phyloP scores from a whole-genome alignment of 768 basidiomycete species.

The Pholiota conissans region DNA sequence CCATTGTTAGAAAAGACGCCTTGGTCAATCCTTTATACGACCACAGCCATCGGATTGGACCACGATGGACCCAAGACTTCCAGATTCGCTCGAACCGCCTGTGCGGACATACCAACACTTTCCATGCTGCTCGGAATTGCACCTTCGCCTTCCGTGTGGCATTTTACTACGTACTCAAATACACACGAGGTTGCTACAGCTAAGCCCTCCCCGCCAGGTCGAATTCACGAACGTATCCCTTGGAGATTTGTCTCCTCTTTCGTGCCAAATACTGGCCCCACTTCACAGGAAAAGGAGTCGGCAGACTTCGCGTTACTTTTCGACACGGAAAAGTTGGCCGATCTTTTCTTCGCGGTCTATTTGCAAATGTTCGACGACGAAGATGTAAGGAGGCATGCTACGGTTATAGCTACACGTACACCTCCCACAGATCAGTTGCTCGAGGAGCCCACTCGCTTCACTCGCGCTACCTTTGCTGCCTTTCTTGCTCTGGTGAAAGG shows the following conservation, averaged over 20 bases:
- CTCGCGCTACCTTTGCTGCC: constrained; percentile 45
- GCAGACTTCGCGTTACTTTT: neutral
- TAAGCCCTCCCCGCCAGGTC: constrained; percentile 10
- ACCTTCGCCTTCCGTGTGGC: constrained; percentile 39
- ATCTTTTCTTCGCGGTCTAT: constrained; percentile 43
- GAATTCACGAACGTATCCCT: constrained; percentile 36
- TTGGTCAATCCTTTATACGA: constrained; percentile 38
- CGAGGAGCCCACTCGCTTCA: constrained; percentile 39
- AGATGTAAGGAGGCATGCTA: no score
- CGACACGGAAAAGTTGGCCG: constrained; percentile 32
- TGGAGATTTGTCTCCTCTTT: constrained; percentile 35
- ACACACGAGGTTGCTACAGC: constrained; percentile 34
- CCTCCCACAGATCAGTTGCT: constrained; percentile 2
- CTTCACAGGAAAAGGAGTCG: no score
- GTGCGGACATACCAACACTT: constrained; percentile 40
- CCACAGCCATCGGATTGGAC: constrained; percentile 37
- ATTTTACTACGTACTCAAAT: constrained; percentile 40
- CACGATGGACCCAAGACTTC: constrained; percentile 47
- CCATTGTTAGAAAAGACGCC: constrained; percentile 35
- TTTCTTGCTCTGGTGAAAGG: constrained; percentile 42
- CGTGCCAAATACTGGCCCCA: constrained; percentile 7
- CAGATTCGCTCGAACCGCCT: constrained; percentile 13
- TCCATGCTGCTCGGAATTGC: constrained; percentile 41
- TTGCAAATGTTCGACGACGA: constrained; percentile 44
- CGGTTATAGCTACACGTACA: no score